These are phyloP conservation scores for Sarocladium oryzae DNA, from an alignment of 2,329 filamentous ascomycete genomes.

Conservation along the genomic window DNA sequence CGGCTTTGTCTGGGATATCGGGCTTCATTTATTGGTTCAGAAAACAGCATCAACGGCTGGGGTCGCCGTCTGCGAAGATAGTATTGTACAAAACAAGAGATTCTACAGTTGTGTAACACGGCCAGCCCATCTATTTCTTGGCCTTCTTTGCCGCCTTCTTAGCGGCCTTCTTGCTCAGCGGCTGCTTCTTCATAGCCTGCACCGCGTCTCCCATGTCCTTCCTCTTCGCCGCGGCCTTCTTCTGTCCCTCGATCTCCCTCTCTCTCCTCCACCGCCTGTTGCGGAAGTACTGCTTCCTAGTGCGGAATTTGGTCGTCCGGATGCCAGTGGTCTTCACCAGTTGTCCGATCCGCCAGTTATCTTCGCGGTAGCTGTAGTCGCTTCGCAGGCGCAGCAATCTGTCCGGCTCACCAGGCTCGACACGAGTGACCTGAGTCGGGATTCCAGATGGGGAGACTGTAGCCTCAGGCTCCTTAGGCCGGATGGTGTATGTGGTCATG, in stretches of 20 bases:
- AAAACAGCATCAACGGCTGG: background rate
- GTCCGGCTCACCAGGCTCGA: constrained; percentile 34
- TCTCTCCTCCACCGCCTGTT: constrained; percentile 36
- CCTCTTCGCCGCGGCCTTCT: constrained; percentile 29
- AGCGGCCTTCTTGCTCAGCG: constrained; percentile 25
- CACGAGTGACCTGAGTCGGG: constrained; percentile 38
- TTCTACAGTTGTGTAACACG: constrained; percentile 2
- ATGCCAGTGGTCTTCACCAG: constrained; percentile 45
- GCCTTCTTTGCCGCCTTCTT: constrained; percentile 32
- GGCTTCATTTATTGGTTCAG: no score
- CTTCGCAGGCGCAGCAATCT: constrained; percentile 43
- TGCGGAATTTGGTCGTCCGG: constrained; percentile 42
- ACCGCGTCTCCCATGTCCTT: constrained; percentile 24
- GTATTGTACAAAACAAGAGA: constrained; percentile 6
- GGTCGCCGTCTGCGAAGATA: background rate
- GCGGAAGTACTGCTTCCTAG: constrained; percentile 43
- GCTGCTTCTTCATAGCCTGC: constrained; percentile 22
- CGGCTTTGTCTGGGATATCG: no score
- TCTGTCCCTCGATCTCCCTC: constrained; percentile 34
- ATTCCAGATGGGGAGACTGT: constrained; percentile 44
- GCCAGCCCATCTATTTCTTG: constrained; percentile 25
- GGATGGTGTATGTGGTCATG: constrained; percentile 53
- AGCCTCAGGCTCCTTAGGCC: constrained; percentile 27
- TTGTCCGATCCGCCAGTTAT: constrained; percentile 52
- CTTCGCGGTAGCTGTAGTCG: constrained; percentile 54